Evolutionary conservation across 305 asterid species (phyloP), one percentile per base, ranked within the genome.

Genomic region (Fraxinus floribunda): DNA sequence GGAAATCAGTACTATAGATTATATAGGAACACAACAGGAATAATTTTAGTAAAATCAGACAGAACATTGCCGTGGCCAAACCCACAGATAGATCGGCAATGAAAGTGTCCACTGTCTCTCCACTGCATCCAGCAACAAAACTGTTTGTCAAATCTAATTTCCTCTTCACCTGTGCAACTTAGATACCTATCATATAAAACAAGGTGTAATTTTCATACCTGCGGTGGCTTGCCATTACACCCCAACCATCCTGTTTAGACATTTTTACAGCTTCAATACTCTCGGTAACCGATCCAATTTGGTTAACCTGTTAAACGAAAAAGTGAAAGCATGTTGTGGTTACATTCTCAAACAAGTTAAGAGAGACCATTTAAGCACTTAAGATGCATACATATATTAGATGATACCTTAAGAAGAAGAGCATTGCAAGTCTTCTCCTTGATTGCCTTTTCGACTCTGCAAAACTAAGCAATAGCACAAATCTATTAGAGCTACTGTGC

Each of bases 191-290:
- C 3, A 32, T n/a, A 26, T 46, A 81, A 34, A 81, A 34, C 22
- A 68, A 74, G 35, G 15, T 8, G 3, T 5, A 66, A 38, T 26
- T 68, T n/a, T 38, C 55, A 70, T 22, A 55, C 98, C 98, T 94
- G 88, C 98, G 97, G 89, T 95, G 99, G 82, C 98, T 94, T 87
- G 99, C 90, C 99, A 95, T 95, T 35, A 94, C 98, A 79, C 99
- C 99, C 99, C 99, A 95, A 64, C 99, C 99, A 60, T 97, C 99
- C 20, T 36, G 90, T 90, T 95, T 95, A 79, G 99, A 95, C 98
- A 95, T 95, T 84, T 55, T 93, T 20, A 95, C 98, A 39, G 99
- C 99, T 87, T 95, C 99, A 71, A 95, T 93, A 86, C 99, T 95
- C 89, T 95, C 98, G 6, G 99, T 95, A 84, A 95, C 99, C 4